Percentiles rank a stretch among this genome's conserved stretches.
These are phyloP conservation scores for Dacryopinax spathularia DNA, from an alignment of 768 basidiomycete genomes.

Conservation along the genomic window DNA sequence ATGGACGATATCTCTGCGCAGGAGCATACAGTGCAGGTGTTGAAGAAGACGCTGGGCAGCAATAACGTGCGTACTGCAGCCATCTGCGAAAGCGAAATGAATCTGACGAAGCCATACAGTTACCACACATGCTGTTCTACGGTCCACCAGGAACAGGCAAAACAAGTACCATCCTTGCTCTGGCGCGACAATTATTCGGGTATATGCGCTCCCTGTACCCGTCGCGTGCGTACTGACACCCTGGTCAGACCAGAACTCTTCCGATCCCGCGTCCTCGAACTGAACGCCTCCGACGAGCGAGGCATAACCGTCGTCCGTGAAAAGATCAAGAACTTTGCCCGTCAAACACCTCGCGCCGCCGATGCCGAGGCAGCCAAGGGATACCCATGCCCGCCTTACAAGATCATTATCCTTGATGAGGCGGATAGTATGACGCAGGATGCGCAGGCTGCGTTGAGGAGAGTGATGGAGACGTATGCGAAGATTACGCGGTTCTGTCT, in stretches of 20 bases:
- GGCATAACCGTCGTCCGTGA: conserved; percentile 95
- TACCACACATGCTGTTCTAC: conserved; percentile 99
- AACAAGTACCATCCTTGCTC: conserved; percentile 91
- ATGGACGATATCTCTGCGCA: conserved; percentile 97
- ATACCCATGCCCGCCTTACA: conserved; percentile 95
- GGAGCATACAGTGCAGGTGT: conserved; percentile 86
- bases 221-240: neutral
- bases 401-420: conserved; percentile 96
- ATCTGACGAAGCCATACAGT: conserved; percentile 33
- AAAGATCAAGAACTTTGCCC: conserved; percentile 96
- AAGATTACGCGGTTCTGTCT: conserved; percentile 94
- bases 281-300: conserved; percentile 97
- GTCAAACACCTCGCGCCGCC: conserved; percentile 77
- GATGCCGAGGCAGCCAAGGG: conserved; percentile 46
- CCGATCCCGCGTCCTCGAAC: conserved; percentile 77
- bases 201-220: conserved; percentile 19
- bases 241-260: conserved; percentile 77
- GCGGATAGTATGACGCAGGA: conserved; percentile 99
- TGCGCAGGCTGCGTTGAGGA: conserved; percentile 85
- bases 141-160: conserved; percentile 98
- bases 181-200: conserved; percentile 91
- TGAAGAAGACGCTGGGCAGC: conserved; percentile 78
- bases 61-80: conserved; percentile 52
- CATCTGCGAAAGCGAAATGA: neutral
- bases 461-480: conserved; percentile 99